These are phyloP conservation scores for Chamaecyparis obtusa DNA, from an alignment of 75 land plant species.

Conservation along the genomic window DNA sequence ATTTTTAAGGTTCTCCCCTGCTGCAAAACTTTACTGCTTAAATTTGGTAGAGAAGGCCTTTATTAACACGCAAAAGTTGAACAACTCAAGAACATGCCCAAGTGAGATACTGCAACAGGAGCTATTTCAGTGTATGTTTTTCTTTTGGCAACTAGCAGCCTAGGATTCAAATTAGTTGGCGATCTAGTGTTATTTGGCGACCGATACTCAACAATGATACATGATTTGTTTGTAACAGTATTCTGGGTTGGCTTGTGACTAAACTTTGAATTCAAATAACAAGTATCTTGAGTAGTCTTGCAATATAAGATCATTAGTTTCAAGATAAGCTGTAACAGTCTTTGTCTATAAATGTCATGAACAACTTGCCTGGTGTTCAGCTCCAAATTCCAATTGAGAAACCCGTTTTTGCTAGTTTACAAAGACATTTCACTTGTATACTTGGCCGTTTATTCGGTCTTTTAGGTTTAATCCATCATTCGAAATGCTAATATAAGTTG, in stretches of 20 bases:
- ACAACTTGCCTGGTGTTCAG: not conserved
- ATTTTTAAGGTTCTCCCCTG: slow-evolving; percentile 42
- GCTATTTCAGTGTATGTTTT: not conserved
- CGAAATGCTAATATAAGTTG: not conserved
- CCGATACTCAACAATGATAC: not conserved
- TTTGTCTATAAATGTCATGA: not conserved
- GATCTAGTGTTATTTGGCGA: not conserved
- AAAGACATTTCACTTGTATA: not conserved
- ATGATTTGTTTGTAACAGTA: not conserved
- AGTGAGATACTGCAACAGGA: not conserved
- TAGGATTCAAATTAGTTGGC: not conserved
- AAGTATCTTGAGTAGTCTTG: not conserved
- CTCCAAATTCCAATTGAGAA: not conserved
- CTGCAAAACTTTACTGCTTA: not conserved
- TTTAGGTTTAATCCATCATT: not conserved
- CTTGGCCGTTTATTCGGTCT: not conserved
- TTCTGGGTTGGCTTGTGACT: not conserved
- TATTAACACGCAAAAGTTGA: not conserved
- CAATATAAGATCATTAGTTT: not conserved
- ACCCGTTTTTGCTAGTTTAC: not conserved
- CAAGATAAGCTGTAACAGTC: not conserved
- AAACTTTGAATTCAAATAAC: not conserved
- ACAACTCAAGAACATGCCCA: not conserved
- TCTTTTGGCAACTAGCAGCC: not conserved
- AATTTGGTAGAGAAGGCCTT: not conserved